Conservation (phyloP, 2,329 filamentous ascomycete genomes). For the Penicillium frequentans region DNA sequence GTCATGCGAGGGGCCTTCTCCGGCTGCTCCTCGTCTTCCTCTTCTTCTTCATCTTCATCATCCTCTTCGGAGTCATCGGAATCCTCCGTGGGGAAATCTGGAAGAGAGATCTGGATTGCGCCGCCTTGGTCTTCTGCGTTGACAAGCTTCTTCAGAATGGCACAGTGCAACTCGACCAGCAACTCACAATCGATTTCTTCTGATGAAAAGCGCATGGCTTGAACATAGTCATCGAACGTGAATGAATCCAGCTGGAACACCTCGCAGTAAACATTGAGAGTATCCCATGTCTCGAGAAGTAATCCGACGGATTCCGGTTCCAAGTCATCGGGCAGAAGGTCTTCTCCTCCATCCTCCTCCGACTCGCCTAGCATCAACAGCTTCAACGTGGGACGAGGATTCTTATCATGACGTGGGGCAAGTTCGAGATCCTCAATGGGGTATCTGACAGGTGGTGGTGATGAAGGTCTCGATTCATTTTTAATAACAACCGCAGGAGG, state of each 20-base stretch:
- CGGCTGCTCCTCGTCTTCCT: constrained; percentile 51
- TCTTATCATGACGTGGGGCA: constrained; percentile 62
- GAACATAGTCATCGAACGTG: constrained; percentile 93
- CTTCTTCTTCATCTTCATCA: constrained; percentile 49
- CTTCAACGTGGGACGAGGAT: constrained; percentile 71
- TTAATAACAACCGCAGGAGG: constrained; percentile 43
- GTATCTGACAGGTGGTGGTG: constrained; percentile 81
- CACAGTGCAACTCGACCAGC: constrained; percentile 87
- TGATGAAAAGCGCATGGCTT: constrained; percentile 77
- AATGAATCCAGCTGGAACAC: constrained; percentile 94
- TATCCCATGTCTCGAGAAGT: constrained; percentile 91
- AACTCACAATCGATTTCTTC: constrained; percentile 76
- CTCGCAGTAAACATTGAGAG: constrained; percentile 95
- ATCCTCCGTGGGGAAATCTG: constrained; percentile 70
- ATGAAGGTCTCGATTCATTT: constrained; percentile 57
- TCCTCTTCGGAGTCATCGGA: constrained; percentile 63
- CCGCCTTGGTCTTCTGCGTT: constrained; percentile 71
- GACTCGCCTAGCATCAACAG: constrained; percentile 71
- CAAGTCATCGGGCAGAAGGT: constrained; percentile 54
- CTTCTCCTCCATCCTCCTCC: constrained; percentile 48
- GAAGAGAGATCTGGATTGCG: constrained; percentile 74
- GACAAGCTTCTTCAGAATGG: constrained; percentile 83
- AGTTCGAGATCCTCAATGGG: constrained; percentile 93
- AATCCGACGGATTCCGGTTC: constrained; percentile 82
- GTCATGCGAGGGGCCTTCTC: constrained; percentile 75